Evolutionary conservation across 352 stramenopile species (phyloP), one percentile per base, ranked within the genome.

Genomic region (Phytophthora citrophthora): DNA sequence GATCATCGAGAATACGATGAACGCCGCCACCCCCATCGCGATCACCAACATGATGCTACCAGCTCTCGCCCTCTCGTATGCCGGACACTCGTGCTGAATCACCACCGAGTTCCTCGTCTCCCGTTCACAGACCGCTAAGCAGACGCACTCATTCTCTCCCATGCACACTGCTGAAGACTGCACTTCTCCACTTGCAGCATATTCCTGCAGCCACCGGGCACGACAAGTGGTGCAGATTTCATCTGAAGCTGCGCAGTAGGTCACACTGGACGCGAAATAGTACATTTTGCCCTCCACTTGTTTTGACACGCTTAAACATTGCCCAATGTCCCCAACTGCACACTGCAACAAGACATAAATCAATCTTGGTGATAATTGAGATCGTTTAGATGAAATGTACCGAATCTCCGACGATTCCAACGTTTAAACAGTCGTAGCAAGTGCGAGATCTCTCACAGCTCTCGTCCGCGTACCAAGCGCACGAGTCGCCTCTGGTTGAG

Each of bases 181-280:
- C 16, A 68, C 38, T 31, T 63, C 36, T 23, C 64, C 57, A 29
- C 32, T 61, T 18, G 51, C 27, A 40, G 57, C 50, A 39, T 64
- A 68, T 44, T 68, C 64, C 57, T 72, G 36, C 39, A 72, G 8
- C 64, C 64, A 74, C 1, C n/a, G 61, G 6, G 38, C 15, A 7
- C 63, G 65, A 51, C 81, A 90, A 9, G 26, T 36, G 4, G 36
- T 53, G 41, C 81, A 90, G 11, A 47, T 23, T 15, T 24, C 16
- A 34, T 90, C 81, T 24, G 61, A 64, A 4, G n/a, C 1, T 16
- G 68, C 68, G 44, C 81, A 90, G 62, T 90, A 90, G 8, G 65
- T 77, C 45, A 54, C 20, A 56, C 76, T 86, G 34, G 32, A 20
- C 8, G 70, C 57, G 5, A 68, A 40, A 52, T 87, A 90, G 64